Conservation (phyloP, 768 basidiomycete genomes). For the Asterophora lycoperdoides region DNA sequence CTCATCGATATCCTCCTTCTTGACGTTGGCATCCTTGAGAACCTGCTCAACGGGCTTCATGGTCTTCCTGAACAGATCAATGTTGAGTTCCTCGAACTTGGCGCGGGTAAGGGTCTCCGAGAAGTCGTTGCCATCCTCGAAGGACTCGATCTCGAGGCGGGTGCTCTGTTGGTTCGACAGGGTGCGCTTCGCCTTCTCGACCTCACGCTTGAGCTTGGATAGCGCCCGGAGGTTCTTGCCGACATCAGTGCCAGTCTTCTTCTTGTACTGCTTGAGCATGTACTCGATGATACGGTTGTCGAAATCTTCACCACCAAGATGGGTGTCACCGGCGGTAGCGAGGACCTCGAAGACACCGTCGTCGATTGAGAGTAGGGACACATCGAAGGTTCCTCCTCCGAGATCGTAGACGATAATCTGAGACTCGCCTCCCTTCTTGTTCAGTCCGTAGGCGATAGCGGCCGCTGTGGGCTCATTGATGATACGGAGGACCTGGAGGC, state of each 20-base stretch:
- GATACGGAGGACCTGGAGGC: constrained; percentile 92
- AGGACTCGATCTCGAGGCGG: constrained; percentile 91
- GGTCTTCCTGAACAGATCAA: constrained; percentile 98
- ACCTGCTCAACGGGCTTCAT: constrained; percentile 99
- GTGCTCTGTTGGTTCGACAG: constrained; percentile 86
- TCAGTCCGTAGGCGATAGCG: constrained; percentile 96
- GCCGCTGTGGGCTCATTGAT: constrained; percentile 98
- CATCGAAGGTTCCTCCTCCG: constrained; percentile 98
- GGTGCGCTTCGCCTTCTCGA: constrained; percentile 94
- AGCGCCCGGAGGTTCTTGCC: constrained; percentile 75
- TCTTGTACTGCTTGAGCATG: constrained; percentile 87
- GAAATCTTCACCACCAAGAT: constrained; percentile 95
- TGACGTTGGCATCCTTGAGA: constrained; percentile 94
- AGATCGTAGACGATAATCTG: constrained; percentile 98
- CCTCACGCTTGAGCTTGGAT: constrained; percentile 90
- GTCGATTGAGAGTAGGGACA: constrained; percentile 92
- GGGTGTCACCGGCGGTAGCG: constrained; percentile 91
- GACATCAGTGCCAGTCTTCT: constrained; percentile 86
- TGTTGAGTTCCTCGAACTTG: constrained; percentile 98
- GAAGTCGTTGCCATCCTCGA: constrained; percentile 96
- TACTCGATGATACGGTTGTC: constrained; percentile 91
- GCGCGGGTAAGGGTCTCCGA: constrained; percentile 95
- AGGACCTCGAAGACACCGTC: constrained; percentile 90
- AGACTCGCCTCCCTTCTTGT: constrained; percentile 91
- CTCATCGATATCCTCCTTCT: constrained; percentile 96